Evolutionary conservation across 73 alveolate species (phyloP).

Genomic region (Tetrahymena elliotti): DNA sequence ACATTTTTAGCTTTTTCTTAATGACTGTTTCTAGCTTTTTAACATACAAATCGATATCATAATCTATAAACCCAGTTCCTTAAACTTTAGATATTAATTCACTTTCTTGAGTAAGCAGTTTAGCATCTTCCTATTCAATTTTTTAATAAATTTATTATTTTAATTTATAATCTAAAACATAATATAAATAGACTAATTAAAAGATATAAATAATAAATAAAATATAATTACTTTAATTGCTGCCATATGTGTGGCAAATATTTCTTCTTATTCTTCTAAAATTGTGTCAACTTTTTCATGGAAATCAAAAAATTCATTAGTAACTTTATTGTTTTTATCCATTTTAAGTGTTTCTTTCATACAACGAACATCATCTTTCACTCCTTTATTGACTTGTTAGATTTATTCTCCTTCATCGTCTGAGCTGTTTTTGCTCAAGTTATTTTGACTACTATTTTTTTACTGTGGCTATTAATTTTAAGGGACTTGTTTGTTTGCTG

Average conservation of each 20-base stretch:
- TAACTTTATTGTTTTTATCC: constrained; percentile 46
- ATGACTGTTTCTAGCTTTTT: constrained; percentile 65
- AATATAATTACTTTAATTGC: constrained; percentile 56
- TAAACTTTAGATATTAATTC: constrained; percentile 74
- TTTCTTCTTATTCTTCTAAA: constrained; percentile 86
- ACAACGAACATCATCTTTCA: constrained; percentile 59
- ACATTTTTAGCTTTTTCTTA: constrained; percentile 74
- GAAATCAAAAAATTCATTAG: constrained; percentile 64
- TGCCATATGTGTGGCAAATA: constrained; percentile 75
- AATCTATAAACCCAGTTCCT: constrained; percentile 71
- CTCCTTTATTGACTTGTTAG: constrained; percentile 51
- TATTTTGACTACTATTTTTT: constrained; percentile 53
- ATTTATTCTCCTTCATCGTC: constrained; percentile 40
- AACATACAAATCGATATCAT: constrained; percentile 87
- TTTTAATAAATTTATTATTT: neutral
- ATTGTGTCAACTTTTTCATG: constrained; percentile 84
- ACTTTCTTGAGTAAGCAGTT: constrained; percentile 88
- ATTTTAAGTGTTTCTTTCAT: constrained; percentile 54
- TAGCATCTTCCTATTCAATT: constrained; percentile 74
- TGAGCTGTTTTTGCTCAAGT: constrained; percentile 29
- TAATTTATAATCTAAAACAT: neutral
- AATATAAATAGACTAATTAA: no score
- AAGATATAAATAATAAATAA: no score
- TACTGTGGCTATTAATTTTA: constrained; percentile 31
- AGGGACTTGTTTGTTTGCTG: constrained; percentile 21